Evolutionary conservation across 1,284 basidiomycete genomes (phyloP).

Genomic region (Rhodotorula sp.): DNA sequence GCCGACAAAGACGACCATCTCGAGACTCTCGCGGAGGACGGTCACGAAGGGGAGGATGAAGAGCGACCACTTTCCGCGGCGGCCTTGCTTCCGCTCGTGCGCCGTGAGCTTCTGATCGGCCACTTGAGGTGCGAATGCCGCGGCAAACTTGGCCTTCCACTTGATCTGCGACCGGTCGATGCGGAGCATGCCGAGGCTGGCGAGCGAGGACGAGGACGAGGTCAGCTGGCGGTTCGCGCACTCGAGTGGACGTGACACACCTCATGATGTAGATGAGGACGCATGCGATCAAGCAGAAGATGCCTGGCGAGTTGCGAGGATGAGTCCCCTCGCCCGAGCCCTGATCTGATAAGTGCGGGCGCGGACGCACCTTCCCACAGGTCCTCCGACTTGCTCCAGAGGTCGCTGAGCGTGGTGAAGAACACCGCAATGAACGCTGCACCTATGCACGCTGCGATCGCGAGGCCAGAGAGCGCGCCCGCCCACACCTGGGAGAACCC

Average conservation of each 20-base stretch:
- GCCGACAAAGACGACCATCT: conserved; percentile 89
- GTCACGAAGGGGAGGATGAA: conserved; percentile 86
- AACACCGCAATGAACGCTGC: conserved; percentile 55
- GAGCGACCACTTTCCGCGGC: conserved; percentile 66
- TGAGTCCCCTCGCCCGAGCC: no score
- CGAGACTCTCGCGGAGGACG: conserved; percentile 86
- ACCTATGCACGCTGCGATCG: conserved; percentile 67
- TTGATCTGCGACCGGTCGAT: conserved; percentile 68
- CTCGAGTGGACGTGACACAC: neutral
- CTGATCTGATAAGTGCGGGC: no score
- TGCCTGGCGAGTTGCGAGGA: conserved; percentile 45
- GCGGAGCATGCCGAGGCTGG: conserved; percentile 51
- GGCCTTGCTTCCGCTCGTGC: conserved; percentile 37
- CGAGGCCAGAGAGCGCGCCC: conserved; percentile 67
- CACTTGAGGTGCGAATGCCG: conserved; percentile 65
- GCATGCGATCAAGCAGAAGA: conserved; percentile 73
- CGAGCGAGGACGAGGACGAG: neutral
- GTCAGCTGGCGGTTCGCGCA: conserved; percentile 65
- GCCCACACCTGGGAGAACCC: conserved; percentile 58
- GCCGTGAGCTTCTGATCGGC: conserved; percentile 11
- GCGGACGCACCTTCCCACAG: conserved; percentile 51
- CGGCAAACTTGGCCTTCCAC: conserved; percentile 82
- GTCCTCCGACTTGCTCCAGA: conserved; percentile 60
- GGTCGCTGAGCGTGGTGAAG: conserved; percentile 57
- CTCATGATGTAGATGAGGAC: conserved; percentile 64